Percentiles rank a stretch among this genome's conserved stretches.
Conservation (phyloP, 139 green algal genomes). For the Chlamydomonas asymmetrica region DNA sequence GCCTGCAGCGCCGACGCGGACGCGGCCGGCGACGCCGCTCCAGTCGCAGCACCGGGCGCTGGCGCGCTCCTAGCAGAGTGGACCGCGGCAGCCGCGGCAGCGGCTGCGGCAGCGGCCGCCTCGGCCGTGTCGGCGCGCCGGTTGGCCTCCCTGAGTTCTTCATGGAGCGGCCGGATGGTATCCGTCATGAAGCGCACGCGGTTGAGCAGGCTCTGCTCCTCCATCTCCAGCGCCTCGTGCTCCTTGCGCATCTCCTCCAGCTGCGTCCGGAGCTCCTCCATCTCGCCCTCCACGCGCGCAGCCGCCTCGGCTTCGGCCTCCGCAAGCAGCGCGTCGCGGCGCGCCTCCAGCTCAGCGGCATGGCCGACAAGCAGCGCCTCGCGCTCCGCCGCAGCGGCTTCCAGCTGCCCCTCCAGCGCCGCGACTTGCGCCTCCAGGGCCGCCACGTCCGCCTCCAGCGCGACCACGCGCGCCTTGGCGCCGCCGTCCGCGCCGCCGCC, state of each 20-base stretch:
- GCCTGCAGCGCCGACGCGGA: neutral
- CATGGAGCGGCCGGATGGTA: conserved; percentile 17
- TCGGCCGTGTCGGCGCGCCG: neutral
- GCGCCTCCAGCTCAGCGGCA: neutral
- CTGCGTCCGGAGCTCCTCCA: neutral
- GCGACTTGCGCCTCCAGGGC: neutral
- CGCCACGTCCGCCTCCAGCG: neutral
- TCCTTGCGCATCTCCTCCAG: conserved; percentile 17
- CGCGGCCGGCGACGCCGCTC: neutral
- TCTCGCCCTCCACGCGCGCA: no score
- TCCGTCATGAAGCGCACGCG: conserved; percentile 23
- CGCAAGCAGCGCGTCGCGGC: neutral
- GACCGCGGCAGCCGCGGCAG: neutral
- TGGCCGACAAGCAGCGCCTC: neutral
- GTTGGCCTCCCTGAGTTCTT: neutral
- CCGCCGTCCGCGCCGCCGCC: neutral
- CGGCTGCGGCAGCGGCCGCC: neutral
- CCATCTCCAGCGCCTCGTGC: conserved; percentile 18
- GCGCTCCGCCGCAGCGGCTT: neutral
- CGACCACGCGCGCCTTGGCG: no score
- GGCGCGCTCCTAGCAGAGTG: neutral
- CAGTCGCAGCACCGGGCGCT: neutral
- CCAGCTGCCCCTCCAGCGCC: neutral
- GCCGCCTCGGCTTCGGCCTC: neutral
- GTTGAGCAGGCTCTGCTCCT: conserved; percentile 10